Conservation (phyloP, 257 asterid species). For the Solanum piurae region DNA sequence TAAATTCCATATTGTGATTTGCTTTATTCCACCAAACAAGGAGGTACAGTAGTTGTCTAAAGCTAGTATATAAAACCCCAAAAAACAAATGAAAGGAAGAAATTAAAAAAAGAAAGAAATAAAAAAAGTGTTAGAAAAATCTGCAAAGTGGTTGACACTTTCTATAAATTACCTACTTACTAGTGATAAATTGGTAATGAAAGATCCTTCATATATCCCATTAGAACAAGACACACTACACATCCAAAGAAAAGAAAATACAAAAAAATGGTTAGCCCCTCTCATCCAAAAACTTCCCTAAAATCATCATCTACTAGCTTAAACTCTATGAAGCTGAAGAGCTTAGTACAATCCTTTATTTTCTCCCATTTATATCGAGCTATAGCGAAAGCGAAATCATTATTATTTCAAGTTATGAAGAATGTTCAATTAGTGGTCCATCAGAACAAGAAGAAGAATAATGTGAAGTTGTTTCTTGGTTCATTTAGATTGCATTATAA, state of each 20-base stretch:
- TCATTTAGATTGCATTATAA: slow-evolving; percentile 80
- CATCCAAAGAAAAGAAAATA: background rate
- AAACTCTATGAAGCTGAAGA: slow-evolving; percentile 37
- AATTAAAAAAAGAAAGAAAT: background rate
- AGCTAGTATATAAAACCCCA: background rate
- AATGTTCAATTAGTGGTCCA: slow-evolving; percentile 20
- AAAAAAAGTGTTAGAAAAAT: slow-evolving; percentile 18
- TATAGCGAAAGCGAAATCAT: slow-evolving; percentile 36
- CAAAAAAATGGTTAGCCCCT: slow-evolving; percentile 14
- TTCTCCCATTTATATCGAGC: slow-evolving; percentile 50
- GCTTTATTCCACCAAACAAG: background rate
- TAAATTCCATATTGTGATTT: background rate
- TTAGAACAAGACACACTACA: slow-evolving; percentile 7
- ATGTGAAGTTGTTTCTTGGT: slow-evolving; percentile 42
- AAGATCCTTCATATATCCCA: slow-evolving; percentile 41
- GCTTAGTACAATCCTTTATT: slow-evolving; percentile 45
- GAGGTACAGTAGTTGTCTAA: background rate
- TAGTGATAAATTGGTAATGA: slow-evolving; percentile 41
- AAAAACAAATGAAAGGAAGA: background rate
- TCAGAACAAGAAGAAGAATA: background rate
- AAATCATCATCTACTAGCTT: slow-evolving; percentile 18
- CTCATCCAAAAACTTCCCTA: slow-evolving; percentile 42
- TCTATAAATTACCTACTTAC: slow-evolving; percentile 49
- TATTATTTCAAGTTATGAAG: slow-evolving; percentile 34
- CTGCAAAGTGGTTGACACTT: slow-evolving; percentile 52